Percentiles rank a stretch among this genome's conserved stretches.
phyloP scores from a whole-genome alignment of 2,329 filamentous ascomycete genomes.

The Myriosclerotinia scirpicola region DNA sequence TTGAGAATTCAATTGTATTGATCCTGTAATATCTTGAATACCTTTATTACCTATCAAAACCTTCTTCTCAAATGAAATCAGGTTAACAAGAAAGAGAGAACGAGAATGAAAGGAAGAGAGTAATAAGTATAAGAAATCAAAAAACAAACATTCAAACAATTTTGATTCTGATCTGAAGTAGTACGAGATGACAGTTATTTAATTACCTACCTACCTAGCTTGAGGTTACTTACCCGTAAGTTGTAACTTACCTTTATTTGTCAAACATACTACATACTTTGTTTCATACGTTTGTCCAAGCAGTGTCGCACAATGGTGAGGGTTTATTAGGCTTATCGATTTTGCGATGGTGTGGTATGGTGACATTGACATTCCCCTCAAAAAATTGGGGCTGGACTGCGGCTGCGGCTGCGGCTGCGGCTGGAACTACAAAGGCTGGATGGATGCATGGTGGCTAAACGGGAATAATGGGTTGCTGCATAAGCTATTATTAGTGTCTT shows the following conservation, averaged over 20 bases:
- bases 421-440: no score
- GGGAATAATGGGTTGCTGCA: no score
- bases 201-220: not conserved
- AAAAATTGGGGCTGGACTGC: no score
- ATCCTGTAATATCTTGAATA: not conserved
- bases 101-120: not conserved
- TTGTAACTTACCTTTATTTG: not conserved
- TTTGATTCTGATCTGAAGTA: no score
- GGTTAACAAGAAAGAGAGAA: not conserved
- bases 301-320: not conserved
- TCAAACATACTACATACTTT: not conserved
- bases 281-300: constrained; percentile 8
- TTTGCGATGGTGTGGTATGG: no score
- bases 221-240: no score
- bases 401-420: no score
- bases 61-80: not conserved
- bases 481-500: no score
- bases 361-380: no score
- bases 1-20: not conserved
- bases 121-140: not conserved
- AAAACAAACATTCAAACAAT: not conserved
- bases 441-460: no score
- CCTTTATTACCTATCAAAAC: not conserved
- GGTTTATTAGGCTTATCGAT: no score
- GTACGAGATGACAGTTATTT: not conserved